Evolutionary conservation across 345 rosid species (phyloP), one percentile per base, ranked within the genome.

Genomic region (Salix brachista): DNA sequence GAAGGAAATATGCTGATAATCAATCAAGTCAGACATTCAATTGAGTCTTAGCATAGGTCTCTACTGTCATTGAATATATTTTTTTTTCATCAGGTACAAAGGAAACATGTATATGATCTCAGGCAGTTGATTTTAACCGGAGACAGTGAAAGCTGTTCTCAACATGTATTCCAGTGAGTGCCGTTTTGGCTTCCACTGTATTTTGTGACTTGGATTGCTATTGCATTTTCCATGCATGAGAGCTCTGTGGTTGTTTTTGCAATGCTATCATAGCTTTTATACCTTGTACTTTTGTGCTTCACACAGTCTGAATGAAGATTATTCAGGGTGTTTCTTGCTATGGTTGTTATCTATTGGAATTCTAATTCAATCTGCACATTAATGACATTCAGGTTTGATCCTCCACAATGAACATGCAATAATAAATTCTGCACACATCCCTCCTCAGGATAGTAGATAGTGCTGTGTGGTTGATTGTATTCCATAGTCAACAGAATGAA

Each of bases 31-130:
- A 42, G 13, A 42, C 46, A 42, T 42, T 42, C 46, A 42, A 42
- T 42, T 42, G 46, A 42, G 46, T 42, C 46, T 8, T 42, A 10
- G 46, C 3, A 42, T 42, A 42, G 46, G 14, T 42, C 46, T 10
- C 46, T 42, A 11, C 46, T 42, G 14, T 42, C 11, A 42, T 42
- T 42, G 46, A 41, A 65, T 34, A 2, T 46, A 54, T 58, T 42
- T n/a, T 58, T 25, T 69, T 67, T 46, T 54, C 81, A 25, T 77
- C 81, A 94, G 98, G 98, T 92, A 67, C 98, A 94, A 84, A 92
- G 98, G 84, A 94, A 90, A 87, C 98, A 94, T 83, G 98, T 94
- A 75, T 94, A 94, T 75, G 88, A 90, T 68, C 89, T 92, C 34
- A 87, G 98, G 85, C 98, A 94, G 78, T 84, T 88, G 79, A 91